Base-by-base conservation (phyloP, 2,329 filamentous ascomycete species). In the Lachnellula occidentalis region DNA sequence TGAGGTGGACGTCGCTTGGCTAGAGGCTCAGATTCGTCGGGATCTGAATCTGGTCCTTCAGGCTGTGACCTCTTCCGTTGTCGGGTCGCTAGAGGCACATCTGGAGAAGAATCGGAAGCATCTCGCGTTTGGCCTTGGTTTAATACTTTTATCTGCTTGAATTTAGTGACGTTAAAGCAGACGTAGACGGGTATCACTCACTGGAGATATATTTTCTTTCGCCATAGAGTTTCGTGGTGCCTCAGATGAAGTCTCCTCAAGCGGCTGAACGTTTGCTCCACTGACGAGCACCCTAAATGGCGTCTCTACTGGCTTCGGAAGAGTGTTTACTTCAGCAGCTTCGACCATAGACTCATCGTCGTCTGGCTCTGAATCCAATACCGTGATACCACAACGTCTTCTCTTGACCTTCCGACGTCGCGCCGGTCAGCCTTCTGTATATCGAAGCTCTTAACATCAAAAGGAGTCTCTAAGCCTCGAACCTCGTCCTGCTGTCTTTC, bases 281-380 rank as follows among this genome's bases (percentile, higher is more conserved):
- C 1, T 24, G 3, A 43, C 41, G 5, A 1, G 41, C 21, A 22
- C 41, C 12, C 19, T 7, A 4, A 14, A 43, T 8, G 41, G 8
- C 19, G 19, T 43, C n/a, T 19, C 19, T 21, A 12, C 24, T 8
- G 12, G 17, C 19, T 43, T 24, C 5, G 2, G 3, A 14, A 11
- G 24, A 53, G 61, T 50, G 9, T 62, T 56, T 22, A 45, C 19
- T 21, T 64, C 62, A 15, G 52, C 57, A 22, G 69, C 66, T 49
- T 71, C 69, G 41, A 64, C 63, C 17, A 57, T 64, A 15, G 63
- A 63, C 8, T 58, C 55, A 22, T 58, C 54, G 50, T 46, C 31
- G 27, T 62, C 56, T 42, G 59, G 51, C 7, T 60, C 53, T 2
- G 59, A 55, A n/a, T 58, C 53, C 9, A 55, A 58, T 8, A 59